Conservation (phyloP, 2,329 filamentous ascomycete species). For the Gliomastix tumulicola region DNA sequence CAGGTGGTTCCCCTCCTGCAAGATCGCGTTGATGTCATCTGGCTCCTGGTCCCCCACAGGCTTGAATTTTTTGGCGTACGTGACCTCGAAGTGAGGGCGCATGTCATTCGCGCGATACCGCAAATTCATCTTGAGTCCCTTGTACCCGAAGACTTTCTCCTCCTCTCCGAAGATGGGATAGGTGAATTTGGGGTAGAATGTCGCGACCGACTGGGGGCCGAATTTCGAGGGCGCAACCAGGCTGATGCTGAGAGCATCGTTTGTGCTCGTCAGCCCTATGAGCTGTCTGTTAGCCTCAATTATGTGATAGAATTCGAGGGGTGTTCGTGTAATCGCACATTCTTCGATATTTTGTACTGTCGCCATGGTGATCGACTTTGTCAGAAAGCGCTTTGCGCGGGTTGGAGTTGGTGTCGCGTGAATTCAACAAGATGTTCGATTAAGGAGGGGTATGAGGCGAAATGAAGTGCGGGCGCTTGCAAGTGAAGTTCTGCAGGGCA, state of each 20-base stretch:
- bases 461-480: too few relatives aligned
- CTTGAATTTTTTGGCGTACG: constrained; percentile 65
- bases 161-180: constrained; percentile 93
- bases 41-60: constrained; percentile 61
- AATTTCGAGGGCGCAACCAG: constrained; percentile 43
- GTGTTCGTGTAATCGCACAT: constrained; percentile 21
- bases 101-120: constrained; percentile 65
- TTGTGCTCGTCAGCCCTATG: constrained; percentile 52
- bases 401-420: too few relatives aligned
- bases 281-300: constrained; percentile 8
- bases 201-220: constrained; percentile 49
- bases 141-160: constrained; percentile 86
- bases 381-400: too few relatives aligned
- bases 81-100: constrained; percentile 66
- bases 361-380: constrained; percentile 22
- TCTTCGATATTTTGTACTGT: constrained; percentile 20
- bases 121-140: constrained; percentile 69
- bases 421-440: too few relatives aligned
- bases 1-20: constrained; percentile 59
- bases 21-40: constrained; percentile 57
- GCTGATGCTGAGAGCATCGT: constrained; percentile 55
- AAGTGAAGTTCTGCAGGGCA: too few relatives aligned
- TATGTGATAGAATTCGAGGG: too few relatives aligned
- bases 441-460: too few relatives aligned
- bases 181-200: constrained; percentile 81